phyloP scores from a whole-genome alignment of 2,329 filamentous ascomycete species.

The Aspergillus fumigatiaffinis region DNA sequence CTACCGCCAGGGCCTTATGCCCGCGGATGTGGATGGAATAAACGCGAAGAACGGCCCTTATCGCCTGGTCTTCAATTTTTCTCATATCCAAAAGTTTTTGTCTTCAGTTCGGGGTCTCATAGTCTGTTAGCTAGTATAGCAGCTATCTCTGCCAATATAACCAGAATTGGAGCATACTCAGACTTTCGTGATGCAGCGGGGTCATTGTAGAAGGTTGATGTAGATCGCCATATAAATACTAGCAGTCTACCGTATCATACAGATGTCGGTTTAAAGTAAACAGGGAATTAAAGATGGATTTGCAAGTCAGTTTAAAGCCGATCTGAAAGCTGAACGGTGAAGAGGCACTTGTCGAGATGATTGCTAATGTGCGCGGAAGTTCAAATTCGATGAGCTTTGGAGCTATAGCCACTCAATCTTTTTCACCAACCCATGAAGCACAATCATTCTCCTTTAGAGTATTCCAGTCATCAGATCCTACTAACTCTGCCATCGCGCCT shows the following conservation, averaged over 20 bases:
- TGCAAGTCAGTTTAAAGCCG: background rate
- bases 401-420: background rate
- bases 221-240: background rate
- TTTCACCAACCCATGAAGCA: background rate
- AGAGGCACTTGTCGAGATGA: background rate
- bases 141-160: constrained; percentile 19
- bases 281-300: background rate
- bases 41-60: constrained; percentile 51
- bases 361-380: background rate
- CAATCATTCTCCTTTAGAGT: background rate
- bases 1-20: constrained; percentile 28
- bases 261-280: background rate
- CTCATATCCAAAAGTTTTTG: constrained; percentile 33
- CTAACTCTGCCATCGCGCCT: background rate
- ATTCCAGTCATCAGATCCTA: background rate
- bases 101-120: constrained; percentile 21
- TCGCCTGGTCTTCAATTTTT: constrained; percentile 50
- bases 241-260: background rate
- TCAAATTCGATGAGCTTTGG: background rate
- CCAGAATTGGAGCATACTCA: constrained; percentile 12
- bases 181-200: background rate
- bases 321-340: background rate
- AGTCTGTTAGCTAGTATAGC: constrained; percentile 21
- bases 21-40: constrained; percentile 46
- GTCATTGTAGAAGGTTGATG: background rate